phyloP scores from a whole-genome alignment of 2,329 filamentous ascomycete species.

The Exophiala xenobiotica region DNA sequence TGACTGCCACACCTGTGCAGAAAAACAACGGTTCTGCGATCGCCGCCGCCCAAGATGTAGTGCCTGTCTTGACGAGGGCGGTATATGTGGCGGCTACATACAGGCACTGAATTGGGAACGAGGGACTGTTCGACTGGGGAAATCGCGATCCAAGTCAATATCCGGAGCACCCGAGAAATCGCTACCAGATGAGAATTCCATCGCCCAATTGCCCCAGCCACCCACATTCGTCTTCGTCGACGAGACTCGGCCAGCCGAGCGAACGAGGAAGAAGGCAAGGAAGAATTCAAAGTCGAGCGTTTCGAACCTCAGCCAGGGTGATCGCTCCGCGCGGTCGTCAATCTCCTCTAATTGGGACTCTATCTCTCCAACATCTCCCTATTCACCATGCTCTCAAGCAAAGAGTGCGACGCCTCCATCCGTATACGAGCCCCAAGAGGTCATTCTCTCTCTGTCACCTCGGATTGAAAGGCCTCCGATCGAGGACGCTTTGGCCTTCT shows the following conservation, averaged over 20 bases:
- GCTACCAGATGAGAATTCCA: background rate
- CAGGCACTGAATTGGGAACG: slow-evolving; percentile 28
- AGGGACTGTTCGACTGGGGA: slow-evolving; percentile 12
- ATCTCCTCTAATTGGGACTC: background rate
- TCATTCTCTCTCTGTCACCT: slow-evolving; percentile 7
- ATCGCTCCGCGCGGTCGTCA: background rate
- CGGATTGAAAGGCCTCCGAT: slow-evolving; percentile 10
- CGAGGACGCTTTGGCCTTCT: slow-evolving; percentile 20
- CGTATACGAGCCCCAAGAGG: background rate
- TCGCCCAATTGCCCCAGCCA: slow-evolving; percentile 13
- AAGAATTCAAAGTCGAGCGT: slow-evolving; percentile 9
- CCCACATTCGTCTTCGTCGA: slow-evolving; percentile 23
- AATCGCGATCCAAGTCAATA: slow-evolving; percentile 5
- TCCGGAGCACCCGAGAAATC: background rate
- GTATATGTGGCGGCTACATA: slow-evolving; percentile 26
- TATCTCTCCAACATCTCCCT: background rate
- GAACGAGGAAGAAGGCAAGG: slow-evolving; percentile 9
- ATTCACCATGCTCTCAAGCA: slow-evolving; percentile 10
- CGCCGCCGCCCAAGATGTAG: slow-evolving; percentile 27
- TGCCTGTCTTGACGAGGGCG: slow-evolving; percentile 25
- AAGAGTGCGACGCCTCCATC: slow-evolving; percentile 5
- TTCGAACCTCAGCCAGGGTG: background rate
- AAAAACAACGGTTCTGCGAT: slow-evolving; percentile 23
- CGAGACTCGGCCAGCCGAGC: slow-evolving; percentile 3
- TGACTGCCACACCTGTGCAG: slow-evolving; percentile 29